Conservation (phyloP, 805 yeast species). For the Lipomyces kockii region DNA sequence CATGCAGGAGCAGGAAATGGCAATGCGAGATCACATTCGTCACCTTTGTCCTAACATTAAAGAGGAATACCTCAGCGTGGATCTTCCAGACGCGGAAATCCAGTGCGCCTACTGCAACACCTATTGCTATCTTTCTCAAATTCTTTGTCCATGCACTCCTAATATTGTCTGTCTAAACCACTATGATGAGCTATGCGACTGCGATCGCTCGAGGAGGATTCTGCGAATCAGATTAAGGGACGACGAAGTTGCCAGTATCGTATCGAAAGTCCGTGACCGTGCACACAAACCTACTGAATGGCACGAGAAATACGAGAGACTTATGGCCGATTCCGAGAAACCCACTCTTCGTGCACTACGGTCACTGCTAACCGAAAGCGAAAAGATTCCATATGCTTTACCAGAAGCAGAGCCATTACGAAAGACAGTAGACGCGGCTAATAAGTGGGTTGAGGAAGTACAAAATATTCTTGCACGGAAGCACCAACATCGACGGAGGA, state of each 20-base stretch:
- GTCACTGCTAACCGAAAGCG: constrained; percentile 59
- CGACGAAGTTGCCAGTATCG: constrained; percentile 53
- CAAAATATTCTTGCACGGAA: constrained; percentile 57
- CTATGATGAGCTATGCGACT: constrained; percentile 30
- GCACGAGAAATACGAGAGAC: constrained; percentile 53
- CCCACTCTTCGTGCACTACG: constrained; percentile 56
- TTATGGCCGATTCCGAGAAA: constrained; percentile 46
- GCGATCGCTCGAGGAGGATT: constrained; percentile 11
- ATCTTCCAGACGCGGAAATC: constrained; percentile 22
- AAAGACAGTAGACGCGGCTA: constrained; percentile 52
- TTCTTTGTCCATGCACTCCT: constrained; percentile 25
- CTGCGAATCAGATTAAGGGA: constrained; percentile 51
- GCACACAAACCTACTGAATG: constrained; percentile 58
- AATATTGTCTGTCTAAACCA: constrained; percentile 32
- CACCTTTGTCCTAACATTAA: constrained; percentile 14
- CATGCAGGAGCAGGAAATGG: constrained; percentile 30
- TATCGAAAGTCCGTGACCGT: constrained; percentile 48
- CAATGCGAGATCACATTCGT: constrained; percentile 18
- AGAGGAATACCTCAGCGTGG: constrained; percentile 1
- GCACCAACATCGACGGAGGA: constrained; percentile 55
- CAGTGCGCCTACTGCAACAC: constrained; percentile 38
- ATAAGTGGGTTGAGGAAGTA: constrained; percentile 60
- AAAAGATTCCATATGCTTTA: constrained; percentile 52
- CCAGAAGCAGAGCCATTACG: constrained; percentile 49
- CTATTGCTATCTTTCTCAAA: constrained; percentile 36